Evolutionary conservation across 805 yeast species (phyloP).

Genomic region (Teunomyces cretensis): DNA sequence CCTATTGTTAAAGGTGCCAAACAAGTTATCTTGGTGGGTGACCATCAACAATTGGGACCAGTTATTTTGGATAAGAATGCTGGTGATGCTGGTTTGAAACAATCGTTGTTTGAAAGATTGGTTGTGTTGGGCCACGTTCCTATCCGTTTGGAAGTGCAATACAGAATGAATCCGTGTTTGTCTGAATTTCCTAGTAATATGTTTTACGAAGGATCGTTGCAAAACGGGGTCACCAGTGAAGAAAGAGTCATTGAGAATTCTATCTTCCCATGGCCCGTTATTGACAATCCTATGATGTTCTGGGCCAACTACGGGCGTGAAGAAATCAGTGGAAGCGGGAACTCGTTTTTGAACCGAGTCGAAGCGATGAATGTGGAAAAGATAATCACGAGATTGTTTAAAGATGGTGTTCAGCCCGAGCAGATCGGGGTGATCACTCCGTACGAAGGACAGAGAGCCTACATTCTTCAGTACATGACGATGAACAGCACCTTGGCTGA

Average conservation of each 20-base stretch:
- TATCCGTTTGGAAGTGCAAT: constrained; percentile 84
- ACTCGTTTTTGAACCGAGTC: constrained; percentile 77
- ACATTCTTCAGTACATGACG: constrained; percentile 73
- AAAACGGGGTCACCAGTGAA: constrained; percentile 83
- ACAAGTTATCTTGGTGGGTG: constrained; percentile 90
- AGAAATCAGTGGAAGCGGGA: constrained; percentile 80
- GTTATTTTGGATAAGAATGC: constrained; percentile 79
- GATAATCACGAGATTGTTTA: constrained; percentile 67
- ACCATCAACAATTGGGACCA: constrained; percentile 94
- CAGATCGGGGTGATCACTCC: constrained; percentile 95
- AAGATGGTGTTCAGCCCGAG: constrained; percentile 72
- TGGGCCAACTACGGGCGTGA: constrained; percentile 90
- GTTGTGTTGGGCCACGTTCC: constrained; percentile 82
- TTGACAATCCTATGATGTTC: constrained; percentile 88
- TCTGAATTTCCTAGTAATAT: constrained; percentile 87
- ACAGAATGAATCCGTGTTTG: constrained; percentile 89
- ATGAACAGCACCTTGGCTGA: constrained; percentile 63
- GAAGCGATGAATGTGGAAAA: constrained; percentile 90
- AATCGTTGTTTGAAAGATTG: constrained; percentile 84
- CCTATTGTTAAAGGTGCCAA: constrained; percentile 88
- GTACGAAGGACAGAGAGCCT: constrained; percentile 90
- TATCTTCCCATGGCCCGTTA: constrained; percentile 89
- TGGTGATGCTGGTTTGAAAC: constrained; percentile 81
- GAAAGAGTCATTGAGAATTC: constrained; percentile 57
- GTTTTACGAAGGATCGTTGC: constrained; percentile 90